Percentiles rank a stretch among this genome's conserved stretches.
phyloP scores from a whole-genome alignment of 2,329 filamentous ascomycete species.

The Botrytis deweyae region DNA sequence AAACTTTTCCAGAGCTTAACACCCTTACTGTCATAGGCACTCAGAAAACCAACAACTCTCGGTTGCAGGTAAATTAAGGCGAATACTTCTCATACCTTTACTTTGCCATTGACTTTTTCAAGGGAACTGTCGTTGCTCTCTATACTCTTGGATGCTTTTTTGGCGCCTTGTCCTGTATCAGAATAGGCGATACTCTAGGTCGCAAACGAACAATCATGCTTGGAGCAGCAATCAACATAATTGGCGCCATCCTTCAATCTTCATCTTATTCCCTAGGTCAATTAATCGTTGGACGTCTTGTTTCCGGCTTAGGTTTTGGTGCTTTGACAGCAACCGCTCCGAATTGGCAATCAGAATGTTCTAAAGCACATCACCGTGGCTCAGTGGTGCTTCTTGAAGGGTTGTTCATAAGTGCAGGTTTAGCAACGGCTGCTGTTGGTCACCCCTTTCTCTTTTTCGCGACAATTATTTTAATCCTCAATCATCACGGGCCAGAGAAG shows the following conservation, averaged over 20 bases:
- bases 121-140: constrained; percentile 22
- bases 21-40: constrained; percentile 11
- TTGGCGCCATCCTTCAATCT: constrained; percentile 50
- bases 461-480: not conserved
- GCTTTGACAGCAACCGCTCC: constrained; percentile 51
- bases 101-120: not conserved
- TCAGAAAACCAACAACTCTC: constrained; percentile 13
- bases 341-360: constrained; percentile 62
- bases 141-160: constrained; percentile 50
- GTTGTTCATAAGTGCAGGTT: constrained; percentile 54
- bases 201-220: constrained; percentile 56
- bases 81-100: not conserved
- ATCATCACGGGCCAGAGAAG: constrained; percentile 2
- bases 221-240: constrained; percentile 56
- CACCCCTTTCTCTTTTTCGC: constrained; percentile 1
- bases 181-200: constrained; percentile 53
- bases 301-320: constrained; percentile 52
- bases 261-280: constrained; percentile 49
- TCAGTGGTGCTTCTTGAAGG: constrained; percentile 62
- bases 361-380: constrained; percentile 55
- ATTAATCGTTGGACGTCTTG: constrained; percentile 52
- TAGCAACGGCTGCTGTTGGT: constrained; percentile 21
- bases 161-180: constrained; percentile 41
- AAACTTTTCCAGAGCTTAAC: constrained; percentile 22
- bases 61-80: constrained; percentile 3